These are phyloP conservation scores for Nitzschia sp. DNA, from an alignment of 108 stramenopile genomes.

Conservation along the genomic window DNA sequence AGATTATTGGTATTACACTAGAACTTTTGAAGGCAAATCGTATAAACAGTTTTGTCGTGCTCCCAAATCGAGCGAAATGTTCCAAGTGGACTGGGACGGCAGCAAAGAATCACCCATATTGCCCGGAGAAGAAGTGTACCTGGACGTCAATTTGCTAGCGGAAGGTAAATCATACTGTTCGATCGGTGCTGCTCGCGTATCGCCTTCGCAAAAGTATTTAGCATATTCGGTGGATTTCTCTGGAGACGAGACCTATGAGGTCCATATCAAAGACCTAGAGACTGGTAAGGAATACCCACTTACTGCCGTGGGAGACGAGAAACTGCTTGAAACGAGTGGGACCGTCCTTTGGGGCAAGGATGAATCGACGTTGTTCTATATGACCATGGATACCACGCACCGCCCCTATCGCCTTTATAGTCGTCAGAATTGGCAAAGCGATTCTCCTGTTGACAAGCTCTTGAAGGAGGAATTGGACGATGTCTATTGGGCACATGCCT, in stretches of 20 bases:
- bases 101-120: slow-evolving; percentile 59
- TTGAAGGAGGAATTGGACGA: slow-evolving; percentile 84
- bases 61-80: slow-evolving; percentile 27
- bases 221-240: slow-evolving; percentile 90
- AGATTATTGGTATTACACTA: slow-evolving; percentile 81
- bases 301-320: slow-evolving; percentile 44
- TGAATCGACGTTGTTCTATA: slow-evolving; percentile 73
- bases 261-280: slow-evolving; percentile 71
- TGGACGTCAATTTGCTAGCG: slow-evolving; percentile 91
- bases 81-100: slow-evolving; percentile 60
- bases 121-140: slow-evolving; percentile 66
- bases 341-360: slow-evolving; percentile 80
- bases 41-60: slow-evolving; percentile 88
- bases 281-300: slow-evolving; percentile 50
- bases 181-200: slow-evolving; percentile 57
- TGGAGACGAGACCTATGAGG: slow-evolving; percentile 89
- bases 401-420: slow-evolving; percentile 75
- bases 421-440: slow-evolving; percentile 36
- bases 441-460: slow-evolving; percentile 52
- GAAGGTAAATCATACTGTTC: slow-evolving; percentile 81
- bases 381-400: slow-evolving; percentile 81
- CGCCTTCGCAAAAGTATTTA: slow-evolving; percentile 65
- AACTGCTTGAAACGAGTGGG: slow-evolving; percentile 51
- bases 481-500: slow-evolving; percentile 54
- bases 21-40: slow-evolving; percentile 86